These are phyloP conservation scores for Talaromyces islandicus DNA, from an alignment of 2,329 filamentous ascomycete genomes.

Conservation along the genomic window DNA sequence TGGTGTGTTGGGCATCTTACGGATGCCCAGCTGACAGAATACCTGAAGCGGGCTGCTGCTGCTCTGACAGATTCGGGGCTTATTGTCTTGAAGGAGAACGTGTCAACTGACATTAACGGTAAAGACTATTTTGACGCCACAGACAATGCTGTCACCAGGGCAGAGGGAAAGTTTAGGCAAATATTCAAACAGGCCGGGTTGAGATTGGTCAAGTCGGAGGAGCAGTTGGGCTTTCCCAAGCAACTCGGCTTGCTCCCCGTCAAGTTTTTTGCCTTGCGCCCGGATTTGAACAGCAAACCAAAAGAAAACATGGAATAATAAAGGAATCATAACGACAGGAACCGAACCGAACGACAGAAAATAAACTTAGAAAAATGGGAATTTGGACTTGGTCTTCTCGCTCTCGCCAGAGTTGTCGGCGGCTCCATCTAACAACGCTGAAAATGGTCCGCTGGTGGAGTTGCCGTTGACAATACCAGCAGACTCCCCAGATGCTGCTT, in stretches of 20 bases:
- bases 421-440: neutral
- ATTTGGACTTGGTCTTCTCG: neutral
- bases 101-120: slow-evolving; percentile 48
- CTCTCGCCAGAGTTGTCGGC: neutral
- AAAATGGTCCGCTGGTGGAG: neutral
- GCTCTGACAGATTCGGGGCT: slow-evolving; percentile 40
- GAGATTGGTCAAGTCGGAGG: slow-evolving; percentile 61
- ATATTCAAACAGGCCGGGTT: slow-evolving; percentile 67
- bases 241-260: slow-evolving; percentile 62
- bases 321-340: neutral
- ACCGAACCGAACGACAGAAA: neutral
- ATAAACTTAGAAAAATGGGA: slow-evolving; percentile 1
- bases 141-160: slow-evolving; percentile 74
- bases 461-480: neutral
- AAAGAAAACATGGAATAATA: neutral
- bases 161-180: slow-evolving; percentile 62
- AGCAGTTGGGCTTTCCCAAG: slow-evolving; percentile 66
- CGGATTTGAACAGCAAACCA: slow-evolving; percentile 18
- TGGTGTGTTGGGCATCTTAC: slow-evolving; percentile 84
- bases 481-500: neutral
- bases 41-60: slow-evolving; percentile 55
- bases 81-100: slow-evolving; percentile 77
- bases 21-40: slow-evolving; percentile 64
- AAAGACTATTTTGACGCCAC: slow-evolving; percentile 67
- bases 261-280: slow-evolving; percentile 68